Conservation (phyloP, 805 yeast genomes). For the Schizosaccharomyces lindneri region DNA sequence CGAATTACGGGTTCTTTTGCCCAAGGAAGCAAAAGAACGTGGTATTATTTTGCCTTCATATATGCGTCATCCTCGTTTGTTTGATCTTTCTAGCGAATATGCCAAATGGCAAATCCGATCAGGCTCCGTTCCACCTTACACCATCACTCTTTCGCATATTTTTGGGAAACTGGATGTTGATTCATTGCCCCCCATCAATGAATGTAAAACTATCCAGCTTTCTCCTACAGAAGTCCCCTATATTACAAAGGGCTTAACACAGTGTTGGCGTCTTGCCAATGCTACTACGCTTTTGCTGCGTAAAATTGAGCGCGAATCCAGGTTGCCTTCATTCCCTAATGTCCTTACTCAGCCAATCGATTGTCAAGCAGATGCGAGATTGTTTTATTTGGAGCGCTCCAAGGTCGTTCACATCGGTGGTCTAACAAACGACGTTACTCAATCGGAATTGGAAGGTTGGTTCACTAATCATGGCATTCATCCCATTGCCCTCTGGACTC, state of each 20-base stretch:
- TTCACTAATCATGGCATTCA: slow-evolving; percentile 67
- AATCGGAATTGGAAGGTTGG: slow-evolving; percentile 76
- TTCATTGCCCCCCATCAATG: slow-evolving; percentile 5
- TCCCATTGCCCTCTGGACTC: slow-evolving; percentile 75
- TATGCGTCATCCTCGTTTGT: slow-evolving; percentile 48
- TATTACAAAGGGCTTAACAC: slow-evolving; percentile 22
- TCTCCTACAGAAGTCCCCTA: slow-evolving; percentile 3
- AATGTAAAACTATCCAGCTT: slow-evolving; percentile 6
- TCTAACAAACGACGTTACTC: slow-evolving; percentile 67
- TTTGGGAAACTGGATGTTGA: slow-evolving; percentile 25
- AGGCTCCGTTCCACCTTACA: slow-evolving; percentile 16
- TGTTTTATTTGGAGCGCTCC: slow-evolving; percentile 46
- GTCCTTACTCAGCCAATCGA: slow-evolving; percentile 56
- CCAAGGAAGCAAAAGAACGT: slow-evolving; percentile 61
- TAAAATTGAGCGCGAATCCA: slow-evolving; percentile 19
- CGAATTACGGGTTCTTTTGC: slow-evolving; percentile 53
- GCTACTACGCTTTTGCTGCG: slow-evolving; percentile 24
- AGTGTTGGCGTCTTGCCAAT: slow-evolving; percentile 22
- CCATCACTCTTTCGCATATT: slow-evolving; percentile 16
- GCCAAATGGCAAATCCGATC: slow-evolving; percentile 46
- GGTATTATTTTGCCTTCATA: slow-evolving; percentile 46
- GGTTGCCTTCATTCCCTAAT: slow-evolving; percentile 21
- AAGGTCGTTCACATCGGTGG: slow-evolving; percentile 60
- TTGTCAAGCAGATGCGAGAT: slow-evolving; percentile 41
- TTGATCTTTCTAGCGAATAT: slow-evolving; percentile 54